phyloP scores from a whole-genome alignment of 169 alveolate genomes.

The Nephromyces sp. region DNA sequence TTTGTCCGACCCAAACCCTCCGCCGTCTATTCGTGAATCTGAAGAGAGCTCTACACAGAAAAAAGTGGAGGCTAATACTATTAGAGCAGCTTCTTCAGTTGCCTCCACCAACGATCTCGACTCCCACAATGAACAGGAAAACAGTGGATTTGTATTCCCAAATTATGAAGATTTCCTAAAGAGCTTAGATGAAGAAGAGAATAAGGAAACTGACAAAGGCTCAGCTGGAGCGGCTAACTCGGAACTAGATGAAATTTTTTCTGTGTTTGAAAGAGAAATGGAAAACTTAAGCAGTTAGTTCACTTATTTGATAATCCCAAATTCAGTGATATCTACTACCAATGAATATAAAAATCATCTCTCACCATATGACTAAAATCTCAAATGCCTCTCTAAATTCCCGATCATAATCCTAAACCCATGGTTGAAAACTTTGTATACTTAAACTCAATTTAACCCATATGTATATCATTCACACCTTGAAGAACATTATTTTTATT shows the following conservation, averaged over 20 bases:
- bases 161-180: conserved; percentile 18
- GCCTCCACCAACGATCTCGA: too few species aligned
- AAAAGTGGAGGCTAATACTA: too few species aligned
- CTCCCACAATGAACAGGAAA: neutral
- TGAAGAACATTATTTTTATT: too few species aligned
- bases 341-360: neutral
- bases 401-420: neutral
- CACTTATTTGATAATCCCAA: neutral
- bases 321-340: neutral
- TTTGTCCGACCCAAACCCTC: too few species aligned
- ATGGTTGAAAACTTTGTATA: neutral
- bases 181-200: conserved; percentile 2
- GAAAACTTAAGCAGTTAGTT: neutral
- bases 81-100: too few species aligned
- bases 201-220: neutral
- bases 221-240: neutral
- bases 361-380: neutral
- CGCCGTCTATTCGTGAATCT: too few species aligned
- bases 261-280: conserved; percentile 7
- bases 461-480: too few species aligned
- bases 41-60: too few species aligned
- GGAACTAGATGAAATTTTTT: conserved; percentile 13
- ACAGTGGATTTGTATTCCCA: conserved; percentile 7
- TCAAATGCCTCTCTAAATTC: neutral
- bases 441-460: neutral